A percentile compares a stretch with the other conserved stretches of the same genome.
Evolutionary conservation across 768 basidiomycete species (phyloP).

Genomic region (Roridomyces roridus): DNA sequence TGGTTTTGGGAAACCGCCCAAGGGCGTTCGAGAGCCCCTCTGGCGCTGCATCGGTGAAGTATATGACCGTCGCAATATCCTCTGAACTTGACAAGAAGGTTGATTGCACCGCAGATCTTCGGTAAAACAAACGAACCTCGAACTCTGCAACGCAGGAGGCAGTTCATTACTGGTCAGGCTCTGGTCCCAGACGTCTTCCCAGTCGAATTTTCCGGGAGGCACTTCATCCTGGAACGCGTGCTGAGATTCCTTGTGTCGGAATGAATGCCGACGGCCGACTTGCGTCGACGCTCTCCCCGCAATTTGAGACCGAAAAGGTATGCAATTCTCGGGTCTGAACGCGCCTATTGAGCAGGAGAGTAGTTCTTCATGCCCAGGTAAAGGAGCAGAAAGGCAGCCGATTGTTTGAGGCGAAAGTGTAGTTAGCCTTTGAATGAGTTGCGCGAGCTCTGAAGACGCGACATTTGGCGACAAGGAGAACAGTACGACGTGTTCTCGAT

Average conservation of each 20-base stretch:
- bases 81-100: constrained; percentile 28
- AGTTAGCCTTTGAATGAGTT: constrained; percentile 45
- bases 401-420: constrained; percentile 48
- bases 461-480: constrained; percentile 57
- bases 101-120: neutral
- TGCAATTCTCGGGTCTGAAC: constrained; percentile 49
- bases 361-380: constrained; percentile 36
- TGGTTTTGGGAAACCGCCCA: constrained; percentile 46
- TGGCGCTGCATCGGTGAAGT: constrained; percentile 62
- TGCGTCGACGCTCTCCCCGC: constrained; percentile 62
- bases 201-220: constrained; percentile 39
- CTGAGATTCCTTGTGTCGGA: constrained; percentile 41
- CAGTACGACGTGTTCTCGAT: constrained; percentile 48
- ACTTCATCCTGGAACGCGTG: constrained; percentile 22
- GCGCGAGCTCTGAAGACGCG: constrained; percentile 42
- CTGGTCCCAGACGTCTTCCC: constrained; percentile 59
- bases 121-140: constrained; percentile 39
- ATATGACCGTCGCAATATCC: constrained; percentile 48
- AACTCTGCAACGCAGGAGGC: constrained; percentile 43
- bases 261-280: constrained; percentile 77
- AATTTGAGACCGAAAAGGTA: constrained; percentile 68
- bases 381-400: constrained; percentile 68
- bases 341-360: constrained; percentile 65
- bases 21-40: constrained; percentile 60
- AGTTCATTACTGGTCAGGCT: constrained; percentile 30